phyloP scores from a whole-genome alignment of 78 protist species.

The Chrysochromulina tobinii region DNA sequence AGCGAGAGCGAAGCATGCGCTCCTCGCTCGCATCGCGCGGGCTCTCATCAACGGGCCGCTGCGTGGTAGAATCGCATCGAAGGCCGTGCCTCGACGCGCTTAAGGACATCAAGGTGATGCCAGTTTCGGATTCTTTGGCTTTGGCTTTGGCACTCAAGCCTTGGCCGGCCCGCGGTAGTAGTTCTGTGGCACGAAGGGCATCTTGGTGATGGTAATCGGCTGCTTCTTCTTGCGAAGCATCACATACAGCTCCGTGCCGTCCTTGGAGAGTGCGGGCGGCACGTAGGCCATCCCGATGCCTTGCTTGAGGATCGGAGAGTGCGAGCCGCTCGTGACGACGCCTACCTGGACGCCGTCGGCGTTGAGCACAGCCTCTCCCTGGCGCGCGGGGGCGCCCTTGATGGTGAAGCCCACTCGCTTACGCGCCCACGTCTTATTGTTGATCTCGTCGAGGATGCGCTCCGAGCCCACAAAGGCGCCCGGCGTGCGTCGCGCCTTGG shows the following conservation, averaged over 20 bases:
- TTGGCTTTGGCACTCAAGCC: too few species aligned
- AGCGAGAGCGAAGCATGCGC: too few species aligned
- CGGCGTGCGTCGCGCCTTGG: constrained; percentile 72
- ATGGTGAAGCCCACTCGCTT: constrained; percentile 77
- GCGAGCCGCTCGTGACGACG: constrained; percentile 42
- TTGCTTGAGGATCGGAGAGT: constrained; percentile 46
- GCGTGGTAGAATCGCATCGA: too few species aligned
- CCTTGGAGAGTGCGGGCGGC: background rate
- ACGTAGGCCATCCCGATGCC: constrained; percentile 91
- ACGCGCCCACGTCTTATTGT: constrained; percentile 16
- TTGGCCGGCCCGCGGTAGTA: constrained; percentile 69
- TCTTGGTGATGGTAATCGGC: constrained; percentile 61
- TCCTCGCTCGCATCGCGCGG: too few species aligned
- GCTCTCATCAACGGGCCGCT: too few species aligned
- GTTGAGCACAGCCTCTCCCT: background rate
- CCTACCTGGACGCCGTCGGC: constrained; percentile 25
- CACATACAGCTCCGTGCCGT: constrained; percentile 45
- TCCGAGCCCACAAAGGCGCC: constrained; percentile 92
- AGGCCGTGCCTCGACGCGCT: too few species aligned
- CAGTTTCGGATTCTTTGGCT: too few species aligned
- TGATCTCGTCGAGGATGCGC: constrained; percentile 74
- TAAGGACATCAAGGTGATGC: too few species aligned
- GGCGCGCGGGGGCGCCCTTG: constrained; percentile 87
- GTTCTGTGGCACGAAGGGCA: constrained; percentile 87
- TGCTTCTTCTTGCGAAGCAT: constrained; percentile 56